Conservation (phyloP, 2,329 filamentous ascomycete genomes). For the Escovopsis sp. region DNA sequence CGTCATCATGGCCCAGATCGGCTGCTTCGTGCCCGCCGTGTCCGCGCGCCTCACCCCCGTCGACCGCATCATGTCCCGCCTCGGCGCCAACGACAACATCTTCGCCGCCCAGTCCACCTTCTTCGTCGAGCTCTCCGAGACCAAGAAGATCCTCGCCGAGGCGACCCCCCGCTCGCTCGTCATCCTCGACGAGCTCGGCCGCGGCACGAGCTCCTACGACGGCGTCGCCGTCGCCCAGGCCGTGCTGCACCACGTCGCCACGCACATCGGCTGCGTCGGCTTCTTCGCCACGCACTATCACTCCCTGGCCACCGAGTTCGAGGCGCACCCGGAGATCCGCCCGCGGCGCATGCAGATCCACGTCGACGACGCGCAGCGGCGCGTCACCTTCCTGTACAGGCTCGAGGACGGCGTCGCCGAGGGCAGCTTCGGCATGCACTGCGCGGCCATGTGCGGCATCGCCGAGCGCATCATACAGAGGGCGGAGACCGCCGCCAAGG, state of each 20-base stretch:
- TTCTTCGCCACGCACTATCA: slow-evolving; percentile 99
- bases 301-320: slow-evolving; percentile 80
- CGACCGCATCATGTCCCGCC: slow-evolving; percentile 95
- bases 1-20: slow-evolving; percentile 94
- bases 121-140: slow-evolving; percentile 93
- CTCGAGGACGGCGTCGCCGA: slow-evolving; percentile 88
- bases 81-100: slow-evolving; percentile 97
- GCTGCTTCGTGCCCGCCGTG: slow-evolving; percentile 75
- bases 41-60: slow-evolving; percentile 76
- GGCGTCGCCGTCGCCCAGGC: slow-evolving; percentile 93
- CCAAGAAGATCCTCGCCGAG: slow-evolving; percentile 92
- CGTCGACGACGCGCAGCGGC: slow-evolving; percentile 68
- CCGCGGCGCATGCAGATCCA: slow-evolving; percentile 87
- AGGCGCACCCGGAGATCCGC: slow-evolving; percentile 71
- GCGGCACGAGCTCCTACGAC: slow-evolving; percentile 89
- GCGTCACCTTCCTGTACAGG: slow-evolving; percentile 94
- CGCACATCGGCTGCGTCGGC: slow-evolving; percentile 81
- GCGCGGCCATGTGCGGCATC: slow-evolving; percentile 95
- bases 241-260: slow-evolving; percentile 89
- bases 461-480: slow-evolving; percentile 65
- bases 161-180: slow-evolving; percentile 88
- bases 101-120: slow-evolving; percentile 96
- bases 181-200: slow-evolving; percentile 89
- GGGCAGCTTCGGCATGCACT: slow-evolving; percentile 98
- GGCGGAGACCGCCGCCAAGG: slow-evolving; percentile 74